Base-by-base conservation (phyloP, 2,329 filamentous ascomycete genomes). In the Gyromitra esculenta region DNA sequence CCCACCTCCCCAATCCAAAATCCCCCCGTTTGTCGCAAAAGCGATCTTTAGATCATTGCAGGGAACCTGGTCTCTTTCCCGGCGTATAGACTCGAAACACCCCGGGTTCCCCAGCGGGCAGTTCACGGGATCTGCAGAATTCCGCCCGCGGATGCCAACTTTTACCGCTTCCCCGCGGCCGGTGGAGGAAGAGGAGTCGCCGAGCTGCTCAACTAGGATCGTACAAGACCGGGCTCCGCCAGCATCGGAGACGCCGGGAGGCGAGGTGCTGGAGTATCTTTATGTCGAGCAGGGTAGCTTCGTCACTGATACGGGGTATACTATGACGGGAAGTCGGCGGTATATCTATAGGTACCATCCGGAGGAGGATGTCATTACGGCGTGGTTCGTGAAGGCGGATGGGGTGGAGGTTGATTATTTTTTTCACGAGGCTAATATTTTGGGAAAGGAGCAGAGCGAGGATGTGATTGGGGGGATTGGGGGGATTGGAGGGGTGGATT, bases 381-480 rank as follows among this genome's bases (percentile, higher is more conserved):
- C 72, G 13, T 80, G 78, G 78, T 80, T 80, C 45, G 79, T 78
- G 2, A 79, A 80, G 21, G 21, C 71, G 4, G 70, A 73, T 2
- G 71, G 72, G 3, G 41, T 25, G 9, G 54, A 35, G 3, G 79
- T 80, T n/a, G 79, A 80, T 48, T 78, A 80, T 15, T 79, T 80
- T 39, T 80, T 80, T 60, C 79, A 80, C 39, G 70, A 70, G 15
- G 59, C 75, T 4, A 75, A 69, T 11, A 73, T 80, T 31, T 50
- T 70, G 8, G 71, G 39, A 1, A 35, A 50, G 13, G 56, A 66
- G 7, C 45, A 63, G 41, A 31, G 25, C 25, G 21, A 67, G 59
- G 35, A 56, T 4, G 11, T 18, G 11, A 4, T 18, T 1, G 18
- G 13, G 13, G 68, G 11, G 25, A 5, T 18, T 15, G 35, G 25